Base-by-base conservation (phyloP, 1,139 yeast species). In the Kodamaea suecica region DNA sequence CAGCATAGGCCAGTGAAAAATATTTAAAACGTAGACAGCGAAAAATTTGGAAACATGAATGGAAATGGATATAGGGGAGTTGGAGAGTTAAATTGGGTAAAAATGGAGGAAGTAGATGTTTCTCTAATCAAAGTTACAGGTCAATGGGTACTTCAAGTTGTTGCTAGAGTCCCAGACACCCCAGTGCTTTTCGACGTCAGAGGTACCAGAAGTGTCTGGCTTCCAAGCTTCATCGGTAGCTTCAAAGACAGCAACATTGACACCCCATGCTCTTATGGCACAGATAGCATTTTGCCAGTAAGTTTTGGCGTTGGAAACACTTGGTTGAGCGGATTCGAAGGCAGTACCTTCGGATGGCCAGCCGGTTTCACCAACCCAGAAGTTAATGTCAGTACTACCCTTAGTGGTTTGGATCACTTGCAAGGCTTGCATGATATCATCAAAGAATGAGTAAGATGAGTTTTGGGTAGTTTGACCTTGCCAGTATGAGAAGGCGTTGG, bases 331-430 rank as follows among this genome's bases (percentile, higher is more conserved):
- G 45, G 54, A 37, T 56, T 79, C 85, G 53, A 66, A 88, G 59
- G 70, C 65, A 45, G 87, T 79, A 61, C 98, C 98, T 9, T 73
- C 80, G 30, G 95, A 78, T 57, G 97, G 95, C 96, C 97, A 90
- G 51, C 97, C 98, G 48, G 97, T 92, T 73, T 92, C 97, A 59
- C 97, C 97, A 54, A 90, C 92, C 88, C 92, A 88, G 73, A 90
- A 87, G 41, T 77, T 73, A 51, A 88, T 74, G 62, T 86, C 88
- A 42, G 90, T 82, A 39, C 83, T 66, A 43, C 95, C 95, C 73
- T 90, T 90, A 48, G 78, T 65, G 49, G 87, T 69, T 72, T 88
- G 95, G 55, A 90, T 78, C 42, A 74, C 72, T 71, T 85, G 95
- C 61, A 90, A 70, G 45, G 96, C 95, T 73, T 88, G 96, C 95